Evolutionary conservation across 2,329 filamentous ascomycete genomes (phyloP), one percentile per base, ranked within the genome.

Genomic region (Zymoseptoria ardabiliae): DNA sequence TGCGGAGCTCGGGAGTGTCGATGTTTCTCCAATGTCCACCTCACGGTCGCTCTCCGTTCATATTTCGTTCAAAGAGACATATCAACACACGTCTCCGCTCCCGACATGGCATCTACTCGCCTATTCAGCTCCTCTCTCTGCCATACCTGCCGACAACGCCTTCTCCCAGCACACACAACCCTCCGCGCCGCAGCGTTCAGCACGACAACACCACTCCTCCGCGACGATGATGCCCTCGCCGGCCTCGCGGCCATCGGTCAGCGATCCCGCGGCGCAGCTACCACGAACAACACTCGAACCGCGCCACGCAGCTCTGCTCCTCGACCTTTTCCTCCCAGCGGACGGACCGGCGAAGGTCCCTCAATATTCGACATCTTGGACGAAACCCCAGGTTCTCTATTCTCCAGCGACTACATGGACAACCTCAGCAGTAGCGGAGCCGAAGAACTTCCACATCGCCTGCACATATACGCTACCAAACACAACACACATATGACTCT

Each of bases 401-500:
- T 67, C 30, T 56, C 56, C 22, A 41, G 53, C 9, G 35, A 57
- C 30, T 58, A 53, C 51, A 22, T 41, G 55, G 54, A 56, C 49
- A 69, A 68, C 45, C 57, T 67, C 49, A 60, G 61, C 48, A 55
- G 62, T 20, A 41, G 53, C 17, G 52, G 48, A 9, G 50, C 50
- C 9, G 45, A 23, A 17, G 61, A 66, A 17, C 58, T 59, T 50
- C 87, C 89, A 2, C 91, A 91, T 78, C 91, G 96, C 73, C 82
- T 99, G 64, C 90, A 96, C 78, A 81, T 99, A 73, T 93, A 85
- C 76, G 79, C 88, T 25, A 87, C 89, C 73, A 95, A 91, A 78
- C 94, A 97, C 83, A 99, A 99, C 79, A 94, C 90, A 20, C 91
- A 97, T 76, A 83, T 99, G 69, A 97, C 92, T 1, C 84, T 97